Evolutionary conservation across 2,329 filamentous ascomycete genomes (phyloP).

Genomic region (Hypoxylon sp.): DNA sequence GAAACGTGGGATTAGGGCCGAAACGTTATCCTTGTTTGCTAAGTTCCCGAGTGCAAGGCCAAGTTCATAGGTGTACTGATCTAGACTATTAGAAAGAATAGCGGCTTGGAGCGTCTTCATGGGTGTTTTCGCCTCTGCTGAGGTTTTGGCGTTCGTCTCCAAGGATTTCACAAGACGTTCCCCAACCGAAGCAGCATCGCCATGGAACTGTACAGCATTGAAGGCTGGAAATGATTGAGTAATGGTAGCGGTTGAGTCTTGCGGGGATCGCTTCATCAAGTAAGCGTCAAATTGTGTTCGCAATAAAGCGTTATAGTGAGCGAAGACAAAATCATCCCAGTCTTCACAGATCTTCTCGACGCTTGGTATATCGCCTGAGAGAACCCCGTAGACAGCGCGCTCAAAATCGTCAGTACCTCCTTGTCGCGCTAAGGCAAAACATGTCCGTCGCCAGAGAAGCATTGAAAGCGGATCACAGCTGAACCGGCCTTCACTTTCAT

Average conservation of each 20-base stretch:
- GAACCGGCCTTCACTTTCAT: slow-evolving; percentile 58
- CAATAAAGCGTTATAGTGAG: slow-evolving; percentile 87
- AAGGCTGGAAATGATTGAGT: slow-evolving; percentile 72
- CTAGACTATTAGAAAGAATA: slow-evolving; percentile 74
- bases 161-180: slow-evolving; percentile 72
- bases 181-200: slow-evolving; percentile 65
- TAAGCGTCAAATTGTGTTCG: slow-evolving; percentile 84
- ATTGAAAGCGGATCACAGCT: slow-evolving; percentile 62
- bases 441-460: slow-evolving; percentile 83
- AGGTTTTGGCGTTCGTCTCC: slow-evolving; percentile 67
- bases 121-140: slow-evolving; percentile 71
- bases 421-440: slow-evolving; percentile 77
- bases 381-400: slow-evolving; percentile 87
- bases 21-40: slow-evolving; percentile 60
- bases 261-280: slow-evolving; percentile 67
- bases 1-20: slow-evolving; percentile 60
- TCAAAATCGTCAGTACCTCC: slow-evolving; percentile 82
- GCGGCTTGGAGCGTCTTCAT: slow-evolving; percentile 83
- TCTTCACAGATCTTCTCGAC: slow-evolving; percentile 81
- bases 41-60: slow-evolving; percentile 65
- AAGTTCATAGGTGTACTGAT: slow-evolving; percentile 70
- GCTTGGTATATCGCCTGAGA: slow-evolving; percentile 86
- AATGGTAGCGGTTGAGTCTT: slow-evolving; percentile 66
- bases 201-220: slow-evolving; percentile 74
- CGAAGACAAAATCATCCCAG: slow-evolving; percentile 91